Conservation (phyloP, 148 eudicot species). For the Chenopodium formosanum region DNA sequence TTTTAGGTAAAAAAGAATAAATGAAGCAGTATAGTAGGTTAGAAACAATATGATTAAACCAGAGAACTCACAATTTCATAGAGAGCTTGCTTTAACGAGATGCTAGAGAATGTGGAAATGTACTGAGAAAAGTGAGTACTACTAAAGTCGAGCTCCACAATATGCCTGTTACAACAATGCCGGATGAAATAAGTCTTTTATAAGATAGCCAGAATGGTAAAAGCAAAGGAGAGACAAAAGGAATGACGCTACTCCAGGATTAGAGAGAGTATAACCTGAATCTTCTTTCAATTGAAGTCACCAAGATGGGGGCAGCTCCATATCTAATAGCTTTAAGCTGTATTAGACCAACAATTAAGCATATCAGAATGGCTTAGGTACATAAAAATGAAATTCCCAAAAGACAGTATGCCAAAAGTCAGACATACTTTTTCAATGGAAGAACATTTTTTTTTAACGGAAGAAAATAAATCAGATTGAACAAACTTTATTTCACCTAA, state of each 20-base stretch:
- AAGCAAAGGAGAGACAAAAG: neutral
- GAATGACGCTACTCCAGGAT: neutral
- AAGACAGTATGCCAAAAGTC: neutral
- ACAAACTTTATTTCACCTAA: neutral
- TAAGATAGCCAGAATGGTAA: neutral
- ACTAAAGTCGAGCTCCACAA: slow-evolving; percentile 33
- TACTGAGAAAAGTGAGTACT: slow-evolving; percentile 48
- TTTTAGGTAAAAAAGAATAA: neutral
- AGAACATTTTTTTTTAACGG: neutral
- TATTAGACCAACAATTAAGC: slow-evolving; percentile 10
- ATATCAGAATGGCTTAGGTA: neutral
- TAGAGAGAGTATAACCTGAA: slow-evolving; percentile 35
- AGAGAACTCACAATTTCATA: slow-evolving; percentile 51
- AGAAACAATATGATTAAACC: neutral
- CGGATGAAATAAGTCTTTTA: neutral
- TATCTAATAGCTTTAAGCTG: slow-evolving; percentile 61
- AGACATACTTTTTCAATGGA: neutral
- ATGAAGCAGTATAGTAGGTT: neutral
- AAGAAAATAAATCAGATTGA: neutral
- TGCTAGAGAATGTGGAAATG: slow-evolving; percentile 41
- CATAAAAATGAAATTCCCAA: neutral
- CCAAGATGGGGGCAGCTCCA: slow-evolving; percentile 54
- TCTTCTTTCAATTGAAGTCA: slow-evolving; percentile 31
- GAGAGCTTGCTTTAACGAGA: slow-evolving; percentile 52
- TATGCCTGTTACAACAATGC: slow-evolving; percentile 33